Base-by-base conservation (phyloP, 1,284 basidiomycete genomes). In the Rhodotorula sp. region DNA sequence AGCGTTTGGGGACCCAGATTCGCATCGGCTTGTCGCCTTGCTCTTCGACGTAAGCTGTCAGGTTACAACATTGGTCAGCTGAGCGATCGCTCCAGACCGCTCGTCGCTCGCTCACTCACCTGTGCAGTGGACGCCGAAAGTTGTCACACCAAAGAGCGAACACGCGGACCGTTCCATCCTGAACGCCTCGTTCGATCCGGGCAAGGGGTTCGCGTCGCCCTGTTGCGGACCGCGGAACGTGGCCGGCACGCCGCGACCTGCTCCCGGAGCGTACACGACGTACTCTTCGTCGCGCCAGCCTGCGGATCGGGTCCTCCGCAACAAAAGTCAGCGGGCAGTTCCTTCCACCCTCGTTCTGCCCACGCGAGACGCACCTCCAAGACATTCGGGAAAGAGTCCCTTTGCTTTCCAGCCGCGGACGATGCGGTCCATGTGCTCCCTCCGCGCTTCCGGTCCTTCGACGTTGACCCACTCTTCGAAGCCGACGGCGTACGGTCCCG, bases 151-250 rank as follows among this genome's bases (percentile, higher is more conserved):
- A 77, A 97, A 97, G 51, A 98, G 81, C 1, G 90, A 86, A 77
- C 90, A 91, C 1, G 92, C 93, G 1, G 91, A 85, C 63, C 95
- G 87, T 80, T 99, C 95, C 83, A 98, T 86, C 78, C 88, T 86
- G 79, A 97, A 96, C 7, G 86, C 90, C 67, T 86, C 88, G 79
- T 93, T 93, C 63, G 76, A 62, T 68, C 75, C 70, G 45, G 77
- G 75, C 5, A 77, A 57, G 24, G 73, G 71, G 51, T 68, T 64
- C 33, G 62, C 55, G 46, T 72, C 68, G 24, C 61, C 67, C 6
- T 70, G 65, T 84, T 84, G 45, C 78, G 75, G 4, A 85, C 85
- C 77, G 91, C 88, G 2, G 68, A 59, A 59, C 12, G 37, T 77
- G 12, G 55, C 30, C 30, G 29, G 33, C 55, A 24, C 24, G 72